Evolutionary conservation across 306 rosid species (phyloP).

Genomic region (Calophaca sinica): DNA sequence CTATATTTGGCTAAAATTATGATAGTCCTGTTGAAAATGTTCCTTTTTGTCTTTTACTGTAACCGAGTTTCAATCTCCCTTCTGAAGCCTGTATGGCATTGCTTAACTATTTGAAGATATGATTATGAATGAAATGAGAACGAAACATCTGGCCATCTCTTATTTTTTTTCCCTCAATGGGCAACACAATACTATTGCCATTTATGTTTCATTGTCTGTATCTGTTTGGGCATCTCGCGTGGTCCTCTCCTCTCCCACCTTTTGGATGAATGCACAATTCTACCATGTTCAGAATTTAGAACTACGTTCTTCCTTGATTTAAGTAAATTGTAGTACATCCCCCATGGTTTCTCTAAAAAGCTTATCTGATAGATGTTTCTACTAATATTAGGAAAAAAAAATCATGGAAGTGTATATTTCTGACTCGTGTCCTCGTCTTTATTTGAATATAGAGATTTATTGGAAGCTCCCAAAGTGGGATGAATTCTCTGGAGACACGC

Average conservation of each 20-base stretch:
- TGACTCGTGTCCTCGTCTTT: conserved; percentile 42
- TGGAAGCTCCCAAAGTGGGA: conserved; percentile 90
- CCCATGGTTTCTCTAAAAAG: conserved; percentile 19
- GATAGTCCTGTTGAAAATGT: not conserved
- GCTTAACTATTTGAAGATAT: conserved; percentile 14
- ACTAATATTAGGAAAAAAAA: not conserved
- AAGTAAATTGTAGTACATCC: conserved; percentile 4
- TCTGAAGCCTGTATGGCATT: not conserved
- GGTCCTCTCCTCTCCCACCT: not conserved
- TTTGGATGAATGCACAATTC: conserved; percentile 18
- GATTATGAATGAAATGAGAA: conserved; percentile 16
- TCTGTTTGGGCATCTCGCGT: conserved; percentile 26
- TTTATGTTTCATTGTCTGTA: conserved; percentile 2
- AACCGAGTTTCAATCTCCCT: too few species aligned
- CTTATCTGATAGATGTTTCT: not conserved
- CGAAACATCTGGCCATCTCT: not conserved
- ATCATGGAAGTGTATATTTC: conserved; percentile 23
- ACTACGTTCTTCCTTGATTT: conserved; percentile 24
- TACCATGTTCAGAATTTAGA: conserved; percentile 20
- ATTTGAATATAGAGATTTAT: conserved; percentile 75
- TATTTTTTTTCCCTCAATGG: conserved; percentile 2
- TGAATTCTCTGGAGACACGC: conserved; percentile 89
- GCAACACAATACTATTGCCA: not conserved
- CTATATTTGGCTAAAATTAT: conserved; percentile 30
- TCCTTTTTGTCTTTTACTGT: not conserved